Evolutionary conservation across 192 early-diverging fungal genomes (phyloP), one percentile per base, ranked within the genome.

Genomic region (Coemansia erecta): DNA sequence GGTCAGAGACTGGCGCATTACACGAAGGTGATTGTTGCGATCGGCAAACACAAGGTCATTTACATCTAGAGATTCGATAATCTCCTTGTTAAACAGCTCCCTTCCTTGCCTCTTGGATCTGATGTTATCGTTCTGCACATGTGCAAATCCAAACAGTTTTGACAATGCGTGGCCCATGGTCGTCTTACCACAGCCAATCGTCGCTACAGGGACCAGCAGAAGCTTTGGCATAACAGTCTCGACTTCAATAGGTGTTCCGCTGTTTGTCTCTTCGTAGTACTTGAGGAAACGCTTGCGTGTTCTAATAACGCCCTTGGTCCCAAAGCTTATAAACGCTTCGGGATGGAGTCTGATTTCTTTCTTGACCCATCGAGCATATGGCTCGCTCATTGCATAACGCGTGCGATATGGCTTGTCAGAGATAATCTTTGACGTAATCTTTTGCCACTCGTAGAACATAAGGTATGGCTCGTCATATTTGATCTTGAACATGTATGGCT

Each of bases 381-480:
- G 53, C 53, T 80, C 72, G 39, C 85, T 92, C 35, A 94, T 62
- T 8, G 71, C 72, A 56, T 87, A 87, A 4, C 49, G 60, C 35
- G 70, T 72, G 31, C 72, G 68, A 56, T 66, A 76, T 3, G 84
- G 58, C 37, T 75, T 70, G 14, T 71, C 70, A 8, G 48, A 23
- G 7, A 91, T 57, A 0, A 93, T 54, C n/a, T 53, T 57, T 61
- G 87, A 89, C 11, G 96, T 98, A 9, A 94, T 66, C 61, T 97
- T 94, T 15, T 94, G 84, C 91, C 95, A 98, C 53, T 98, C 96
- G 22, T 93, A 84, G 77, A 90, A 98, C 85, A 94, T 88, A 23
- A 97, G 68, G 52, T 98, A 98, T 0, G 92, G 90, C 66, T 92
- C 88, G 50, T 98, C 93, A 63, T 90, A 95, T 64, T 98, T 98